phyloP scores from a whole-genome alignment of 108 stramenopile genomes.

The Skeletonema marinoi region DNA sequence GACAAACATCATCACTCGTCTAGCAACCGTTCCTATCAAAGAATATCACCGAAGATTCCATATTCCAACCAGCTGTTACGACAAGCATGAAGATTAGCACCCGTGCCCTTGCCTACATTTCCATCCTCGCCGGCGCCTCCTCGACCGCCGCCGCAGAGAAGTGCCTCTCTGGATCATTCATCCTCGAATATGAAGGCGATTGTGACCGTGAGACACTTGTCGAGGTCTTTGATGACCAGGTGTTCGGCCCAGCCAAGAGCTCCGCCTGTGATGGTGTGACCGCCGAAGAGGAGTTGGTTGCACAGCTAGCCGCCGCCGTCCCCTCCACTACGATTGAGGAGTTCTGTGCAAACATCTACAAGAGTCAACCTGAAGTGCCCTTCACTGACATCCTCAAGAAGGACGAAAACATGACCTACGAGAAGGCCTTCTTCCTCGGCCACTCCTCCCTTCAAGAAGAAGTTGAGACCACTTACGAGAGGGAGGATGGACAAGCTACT shows the following conservation, averaged over 20 bases:
- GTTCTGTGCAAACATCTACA: conserved; percentile 19
- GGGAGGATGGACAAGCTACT: conserved; percentile 13
- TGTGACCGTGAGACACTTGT: conserved; percentile 32
- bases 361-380: conserved; percentile 12
- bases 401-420: conserved; percentile 30
- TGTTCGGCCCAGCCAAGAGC: conserved; percentile 13
- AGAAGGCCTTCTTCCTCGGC: conserved; percentile 20
- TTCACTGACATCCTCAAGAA: conserved; percentile 25
- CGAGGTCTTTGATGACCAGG: conserved; percentile 26
- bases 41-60: neutral
- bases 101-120: neutral
- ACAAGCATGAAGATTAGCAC: neutral
- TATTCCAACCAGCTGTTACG: neutral
- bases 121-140: neutral
- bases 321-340: conserved; percentile 4
- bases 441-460: conserved; percentile 34
- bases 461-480: conserved; percentile 43
- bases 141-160: neutral
- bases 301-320: conserved; percentile 8
- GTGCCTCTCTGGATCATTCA: conserved; percentile 2
- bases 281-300: conserved; percentile 23
- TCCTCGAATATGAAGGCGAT: conserved; percentile 24
- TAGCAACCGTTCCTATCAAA: neutral
- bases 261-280: conserved; percentile 12
- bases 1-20: no score